Base-by-base conservation (phyloP, 805 yeast genomes). In the Metahyphopichia silvanorum region DNA sequence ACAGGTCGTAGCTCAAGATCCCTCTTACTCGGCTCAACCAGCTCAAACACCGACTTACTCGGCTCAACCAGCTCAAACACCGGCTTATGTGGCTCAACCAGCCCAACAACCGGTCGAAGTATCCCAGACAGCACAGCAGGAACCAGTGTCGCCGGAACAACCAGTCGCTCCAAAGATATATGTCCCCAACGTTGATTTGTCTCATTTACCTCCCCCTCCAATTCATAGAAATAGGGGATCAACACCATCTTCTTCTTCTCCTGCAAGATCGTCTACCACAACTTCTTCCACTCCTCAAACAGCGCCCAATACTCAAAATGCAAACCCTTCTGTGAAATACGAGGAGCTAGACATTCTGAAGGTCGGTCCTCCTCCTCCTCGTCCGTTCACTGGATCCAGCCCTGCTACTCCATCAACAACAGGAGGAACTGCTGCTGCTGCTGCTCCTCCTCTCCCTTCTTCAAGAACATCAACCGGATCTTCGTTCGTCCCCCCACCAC, bases 341-440 rank as follows among this genome's bases (percentile, higher is more conserved):
- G 12, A 13, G 49, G 66, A 63, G 4, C 50, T 67, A 24, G 70
- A 69, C 40, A 39, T 56, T 9, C 42, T 49, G 21, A 59, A 56
- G 20, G 55, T 57, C 37, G 76, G 69, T 1, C 70, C 76, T 2
- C 76, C 76, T 6, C 74, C 74, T 2, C 77, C 77, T 4, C 57
- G 50, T 34, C 63, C 66, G 3, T 7, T 35, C 34, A 20, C 43
- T 27, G 24, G 39, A 30, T 3, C 38, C 36, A 7, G n/a, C 24
- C 3, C 33, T 17, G 27, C 34, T 6, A 6, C 34, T 6, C 21
- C 30, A 3, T 27, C 43, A 20, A 30, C 31, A 16, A 42, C 45
- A 10, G 42, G 45, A 11, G 37, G 42, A 19, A 38, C 37, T 22
- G 27, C 25, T n/a, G 36, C 39, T 6, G 32, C 37, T 19, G 31